Evolutionary conservation across 169 alveolate species (phyloP), one percentile per base, ranked within the genome.

Genomic region (Theileria sp.): DNA sequence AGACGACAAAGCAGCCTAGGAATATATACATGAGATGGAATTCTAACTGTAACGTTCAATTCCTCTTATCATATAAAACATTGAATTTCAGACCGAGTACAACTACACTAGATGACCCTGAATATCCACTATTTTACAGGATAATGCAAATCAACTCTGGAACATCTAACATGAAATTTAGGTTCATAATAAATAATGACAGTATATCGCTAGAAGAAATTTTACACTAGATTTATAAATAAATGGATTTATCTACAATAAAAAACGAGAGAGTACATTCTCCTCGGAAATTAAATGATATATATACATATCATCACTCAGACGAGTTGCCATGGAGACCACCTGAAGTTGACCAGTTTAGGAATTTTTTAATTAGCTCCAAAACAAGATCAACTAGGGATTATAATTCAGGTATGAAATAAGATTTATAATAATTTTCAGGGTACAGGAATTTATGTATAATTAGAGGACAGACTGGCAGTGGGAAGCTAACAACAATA

Each of bases 281-380:
- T 15, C 64, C 21, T 34, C 10, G 50, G 50, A 70, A 60, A 38
- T 13, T 21, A 25, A 34, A 21, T 9, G 66, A 70, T 4, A 25
- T n/a, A 12, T 34, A 25, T 9, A 1, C 34, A 30, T 21, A 17
- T 30, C 32, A 19, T 26, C 44, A 4, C 68, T 36, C 13, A 15
- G 77, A 70, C n/a, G 86, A 83, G 58, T 66, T 83, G 49, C 89
- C 89, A 5, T 83, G 89, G 89, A 73, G 87, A 58, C 68, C 49
- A 23, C 25, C 49, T 26, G 89, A 83, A 23, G 44, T 77, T 44
- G 89, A 83, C 51, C 34, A 68, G 10, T 60, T 83, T 23, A 60
- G 49, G 19, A 65, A 67, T 38, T 83, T 83, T 23, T 54, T 83
- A 70, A 23, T 72, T 15, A 21, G 23, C 54, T n/a, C 44, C 6